A percentile compares a stretch with the other conserved stretches of the same genome.
Evolutionary conservation across 495 filamentous ascomycete species (phyloP).

Genomic region (Aspergillus egyptiacus): DNA sequence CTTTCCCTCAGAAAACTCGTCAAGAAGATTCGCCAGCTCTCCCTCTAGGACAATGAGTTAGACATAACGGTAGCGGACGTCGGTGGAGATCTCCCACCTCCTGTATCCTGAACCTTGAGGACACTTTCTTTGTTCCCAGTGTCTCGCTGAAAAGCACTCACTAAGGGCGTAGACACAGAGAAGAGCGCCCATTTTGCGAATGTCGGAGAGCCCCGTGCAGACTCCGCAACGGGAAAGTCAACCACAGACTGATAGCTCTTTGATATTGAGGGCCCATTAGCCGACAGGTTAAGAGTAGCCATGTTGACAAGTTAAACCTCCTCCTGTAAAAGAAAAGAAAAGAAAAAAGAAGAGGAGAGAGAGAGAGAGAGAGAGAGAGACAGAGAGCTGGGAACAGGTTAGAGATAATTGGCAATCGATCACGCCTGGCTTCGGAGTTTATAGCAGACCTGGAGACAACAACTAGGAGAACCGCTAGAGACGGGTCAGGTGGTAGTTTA

Average conservation of each 20-base stretch:
- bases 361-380: no score
- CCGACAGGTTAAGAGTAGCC: constrained; percentile 87
- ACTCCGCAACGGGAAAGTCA: constrained; percentile 55
- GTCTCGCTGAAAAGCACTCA: constrained; percentile 84
- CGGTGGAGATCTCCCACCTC: constrained; percentile 51
- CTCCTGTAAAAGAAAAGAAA: neutral
- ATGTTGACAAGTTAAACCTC: constrained; percentile 41
- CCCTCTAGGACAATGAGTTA: constrained; percentile 57
- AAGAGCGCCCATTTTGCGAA: constrained; percentile 87
- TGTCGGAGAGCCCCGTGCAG: constrained; percentile 60
- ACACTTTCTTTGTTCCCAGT: constrained; percentile 82
- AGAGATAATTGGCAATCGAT: no score
- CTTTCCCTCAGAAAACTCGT: constrained; percentile 94
- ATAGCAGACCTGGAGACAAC: no score
- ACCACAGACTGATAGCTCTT: constrained; percentile 88
- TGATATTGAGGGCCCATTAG: constrained; percentile 84
- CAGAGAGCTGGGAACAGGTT: no score
- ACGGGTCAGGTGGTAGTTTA: no score
- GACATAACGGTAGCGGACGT: neutral
- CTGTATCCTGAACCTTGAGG: constrained; percentile 85
- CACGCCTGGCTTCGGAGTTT: no score
- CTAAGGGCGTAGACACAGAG: constrained; percentile 80
- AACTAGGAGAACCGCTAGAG: no score
- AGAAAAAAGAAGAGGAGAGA: no score
- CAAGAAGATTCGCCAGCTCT: constrained; percentile 88